Evolutionary conservation across 345 rosid genomes (phyloP).

Genomic region (Boechera retrofracta): DNA sequence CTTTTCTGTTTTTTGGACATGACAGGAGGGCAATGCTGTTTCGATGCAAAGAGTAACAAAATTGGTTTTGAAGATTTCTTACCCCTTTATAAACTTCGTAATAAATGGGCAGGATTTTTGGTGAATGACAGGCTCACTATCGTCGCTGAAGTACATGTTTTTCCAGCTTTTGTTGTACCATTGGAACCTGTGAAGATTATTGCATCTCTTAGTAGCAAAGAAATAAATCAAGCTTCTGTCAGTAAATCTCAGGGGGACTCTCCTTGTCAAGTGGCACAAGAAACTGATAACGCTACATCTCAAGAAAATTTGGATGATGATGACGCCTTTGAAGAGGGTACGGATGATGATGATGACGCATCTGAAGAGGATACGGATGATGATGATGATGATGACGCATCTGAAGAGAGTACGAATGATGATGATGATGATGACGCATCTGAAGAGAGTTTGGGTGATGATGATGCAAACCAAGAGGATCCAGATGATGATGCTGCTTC

Average conservation of each 20-base stretch:
- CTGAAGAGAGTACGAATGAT: conserved; percentile 1
- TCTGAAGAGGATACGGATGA: neutral
- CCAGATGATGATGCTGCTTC: neutral
- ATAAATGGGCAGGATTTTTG: conserved; percentile 35
- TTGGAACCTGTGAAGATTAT: neutral
- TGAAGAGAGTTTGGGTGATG: neutral
- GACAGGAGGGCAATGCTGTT: neutral
- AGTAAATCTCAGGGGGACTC: conserved; percentile 4
- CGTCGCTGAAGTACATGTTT: conserved; percentile 58
- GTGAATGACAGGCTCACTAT: conserved; percentile 60
- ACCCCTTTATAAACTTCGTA: neutral
- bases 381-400: neutral
- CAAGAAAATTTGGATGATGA: neutral
- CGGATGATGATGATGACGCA: too few species aligned
- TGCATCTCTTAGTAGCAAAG: neutral
- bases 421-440: neutral
- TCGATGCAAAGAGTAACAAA: neutral
- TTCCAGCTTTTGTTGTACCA: neutral
- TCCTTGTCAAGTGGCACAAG: neutral
- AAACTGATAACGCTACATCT: neutral
- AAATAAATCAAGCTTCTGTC: too few species aligned
- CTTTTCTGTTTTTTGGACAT: neutral
- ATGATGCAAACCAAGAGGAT: neutral
- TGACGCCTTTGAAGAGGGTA: too few species aligned
- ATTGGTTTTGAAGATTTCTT: neutral